These are phyloP conservation scores for Paramecium biaurelia DNA, from an alignment of 73 alveolate genomes.

Conservation along the genomic window DNA sequence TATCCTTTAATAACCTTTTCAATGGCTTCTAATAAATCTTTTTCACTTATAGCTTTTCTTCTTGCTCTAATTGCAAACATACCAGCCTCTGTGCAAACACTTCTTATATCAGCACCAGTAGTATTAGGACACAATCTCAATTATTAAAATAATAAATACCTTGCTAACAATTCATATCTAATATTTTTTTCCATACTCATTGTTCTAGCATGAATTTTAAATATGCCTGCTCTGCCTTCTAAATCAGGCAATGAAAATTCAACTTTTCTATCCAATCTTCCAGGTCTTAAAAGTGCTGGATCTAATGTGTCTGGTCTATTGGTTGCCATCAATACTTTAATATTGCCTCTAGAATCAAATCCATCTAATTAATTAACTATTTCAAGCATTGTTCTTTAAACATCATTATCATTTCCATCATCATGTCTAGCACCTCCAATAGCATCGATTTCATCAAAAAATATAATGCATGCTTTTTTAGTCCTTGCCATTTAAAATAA, in stretches of 20 bases:
- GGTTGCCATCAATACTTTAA: slow-evolving; percentile 94
- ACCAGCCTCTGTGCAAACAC: slow-evolving; percentile 97
- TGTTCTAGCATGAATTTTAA: slow-evolving; percentile 97
- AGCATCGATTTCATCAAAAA: slow-evolving; percentile 99
- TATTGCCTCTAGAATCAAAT: slow-evolving; percentile 98
- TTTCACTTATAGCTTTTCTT: slow-evolving; percentile 97
- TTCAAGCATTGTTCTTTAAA: slow-evolving; percentile 97
- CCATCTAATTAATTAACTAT: slow-evolving; percentile 99
- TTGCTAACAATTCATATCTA: slow-evolving; percentile 96
- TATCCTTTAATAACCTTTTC: slow-evolving; percentile 99
- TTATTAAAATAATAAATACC: slow-evolving; percentile 31
- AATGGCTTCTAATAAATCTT: slow-evolving; percentile 91
- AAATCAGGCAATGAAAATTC: slow-evolving; percentile 99
- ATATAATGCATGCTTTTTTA: slow-evolving; percentile 73
- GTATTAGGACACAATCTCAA: slow-evolving; percentile 92
- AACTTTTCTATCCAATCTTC: slow-evolving; percentile 98
- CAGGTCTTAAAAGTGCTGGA: slow-evolving; percentile 99
- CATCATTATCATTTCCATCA: slow-evolving; percentile 98
- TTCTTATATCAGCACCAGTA: slow-evolving; percentile 98
- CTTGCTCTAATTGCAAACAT: slow-evolving; percentile 99
- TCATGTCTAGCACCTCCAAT: slow-evolving; percentile 99
- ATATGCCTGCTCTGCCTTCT: slow-evolving; percentile 97
- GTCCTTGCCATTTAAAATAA: slow-evolving; percentile 98
- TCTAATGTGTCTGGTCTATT: slow-evolving; percentile 99
- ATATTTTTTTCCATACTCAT: slow-evolving; percentile 98